A percentile compares a stretch with the other conserved stretches of the same genome.
Evolutionary conservation across 2,329 filamentous ascomycete species (phyloP).

Genomic region (Pyrenochaeta sp.): DNA sequence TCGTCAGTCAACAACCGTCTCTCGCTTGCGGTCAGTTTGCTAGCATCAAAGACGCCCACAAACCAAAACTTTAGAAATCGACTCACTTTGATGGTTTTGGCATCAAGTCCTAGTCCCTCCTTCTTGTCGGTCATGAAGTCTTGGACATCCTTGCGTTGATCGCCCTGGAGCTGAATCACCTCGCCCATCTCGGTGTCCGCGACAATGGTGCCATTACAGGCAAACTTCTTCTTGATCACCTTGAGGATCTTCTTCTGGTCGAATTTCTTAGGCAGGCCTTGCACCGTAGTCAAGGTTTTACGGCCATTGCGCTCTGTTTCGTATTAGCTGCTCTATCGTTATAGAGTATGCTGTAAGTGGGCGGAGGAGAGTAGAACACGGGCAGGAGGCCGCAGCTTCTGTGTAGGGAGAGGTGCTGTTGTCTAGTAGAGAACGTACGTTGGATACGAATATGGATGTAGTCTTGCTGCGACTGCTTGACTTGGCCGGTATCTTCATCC

Average conservation of each 20-base stretch:
- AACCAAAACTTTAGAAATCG: background rate
- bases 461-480: constrained; percentile 86
- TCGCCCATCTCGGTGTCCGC: constrained; percentile 96
- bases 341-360: background rate
- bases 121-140: constrained; percentile 97
- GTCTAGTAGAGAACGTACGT: constrained; percentile 68
- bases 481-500: constrained; percentile 98
- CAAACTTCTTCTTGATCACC: constrained; percentile 99
- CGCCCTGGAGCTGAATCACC: constrained; percentile 99
- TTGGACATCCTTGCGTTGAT: constrained; percentile 98
- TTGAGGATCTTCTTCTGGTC: constrained; percentile 99
- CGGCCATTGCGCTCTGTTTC: constrained; percentile 97
- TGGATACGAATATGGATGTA: constrained; percentile 99
- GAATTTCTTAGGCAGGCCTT: constrained; percentile 98
- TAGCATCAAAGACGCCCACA: no score
- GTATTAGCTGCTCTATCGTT: constrained; percentile 51
- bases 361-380: background rate
- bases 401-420: constrained; percentile 2
- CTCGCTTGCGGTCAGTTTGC: background rate
- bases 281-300: constrained; percentile 99
- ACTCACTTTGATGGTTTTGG: constrained; percentile 92
- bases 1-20: background rate
- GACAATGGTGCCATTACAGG: constrained; percentile 99
- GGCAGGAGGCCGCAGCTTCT: background rate
- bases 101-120: constrained; percentile 90